Evolutionary conservation across 306 rosid species (phyloP), one percentile per base, ranked within the genome.

Genomic region (Trifolium fragiferum): DNA sequence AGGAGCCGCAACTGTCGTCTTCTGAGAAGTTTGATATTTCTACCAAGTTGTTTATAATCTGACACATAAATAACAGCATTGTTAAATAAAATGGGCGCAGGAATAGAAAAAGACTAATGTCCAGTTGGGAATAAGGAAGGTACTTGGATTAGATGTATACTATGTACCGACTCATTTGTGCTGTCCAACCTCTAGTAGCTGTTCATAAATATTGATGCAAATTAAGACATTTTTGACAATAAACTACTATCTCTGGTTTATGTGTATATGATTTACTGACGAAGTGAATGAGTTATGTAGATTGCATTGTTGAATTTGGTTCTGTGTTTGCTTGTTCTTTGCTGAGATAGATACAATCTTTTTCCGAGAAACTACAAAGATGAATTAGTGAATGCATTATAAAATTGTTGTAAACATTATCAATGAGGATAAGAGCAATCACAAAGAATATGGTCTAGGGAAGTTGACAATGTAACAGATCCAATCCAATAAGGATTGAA

Each of bases 1-100:
- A 83, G 91, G 88, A 80, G 83, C 86, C 91, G 38, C 94, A 89
- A 40, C 33, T 89, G 10, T 79, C 91, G 0, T 81, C 87, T 14
- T 77, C 88, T 8, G 85, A 83, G 61, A 50, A 50, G 65, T 83
- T 89, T 73, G 86, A 83, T 20, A 61, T 89, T 73, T 80, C 80
- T 66, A 50, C 76, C 3, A 79, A 71, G 78, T 44, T 65, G 4
- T 68, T 86, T 68, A 18, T 58, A 50, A 19, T 84, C 23, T 86
- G 70, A 68, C 37, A 70, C 32, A 46, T 44, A 16, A n/a, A 37
- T 54, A 38, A 16, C 13, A 32, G 20, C 6, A 0, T 19, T 11
- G 62, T 0, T 10, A 25, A 21, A 21, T 13, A 20, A 55, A 55
- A 23, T 21, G 33, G 33, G 33, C 3, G 62, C 30, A 21, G 33